Base-by-base conservation (phyloP, 164 flowering plant species). In the Umbellularia californica region DNA sequence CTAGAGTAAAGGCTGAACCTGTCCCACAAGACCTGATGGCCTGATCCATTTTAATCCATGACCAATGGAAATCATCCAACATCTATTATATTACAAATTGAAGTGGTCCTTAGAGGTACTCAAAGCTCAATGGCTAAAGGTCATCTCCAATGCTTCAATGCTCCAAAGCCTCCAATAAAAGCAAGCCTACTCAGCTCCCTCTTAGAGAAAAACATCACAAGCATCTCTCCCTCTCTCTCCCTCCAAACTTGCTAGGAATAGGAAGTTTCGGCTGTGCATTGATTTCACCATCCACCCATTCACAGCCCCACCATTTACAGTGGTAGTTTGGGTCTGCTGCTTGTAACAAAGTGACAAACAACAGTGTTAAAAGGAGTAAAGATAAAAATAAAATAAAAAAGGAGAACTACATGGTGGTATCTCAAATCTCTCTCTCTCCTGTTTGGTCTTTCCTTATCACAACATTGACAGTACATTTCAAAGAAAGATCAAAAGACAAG, bases 241-340 rank as follows among this genome's bases (percentile, higher is more conserved):
- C 70, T 28, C 52, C 28, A 58, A 17, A 28, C 12, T 41, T 30
- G 68, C 69, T 64, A 24, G 68, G 63, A 75, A 75, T 58, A 63
- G 77, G 55, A 75, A 75, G 50, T 79, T 74, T 77, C 72, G 68
- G 78, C 65, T 68, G 52, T 79, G 71, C 81, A 62, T 72, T 72
- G 72, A 72, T 63, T 72, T 75, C 73, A 75, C 78, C 78, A 41
- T 72, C 66, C 76, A 10, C 50, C 76, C 62, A 75, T 75, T 75
- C 55, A 35, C 78, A 75, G 75, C 55, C 69, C 65, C 22, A 41
- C 47, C 47, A 41, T 41, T 41, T 41, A 41, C 47, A 55, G 60
- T 3, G n/a, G 20, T 55, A 15, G n/a, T 55, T 55, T 55, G 60
- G n/a, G 60, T 13, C 13, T 14, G 19, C 13, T 11, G 6, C 60